Evolutionary conservation across 1,284 basidiomycete species (phyloP), one percentile per base, ranked within the genome.

Genomic region (Ustilago loliicola): DNA sequence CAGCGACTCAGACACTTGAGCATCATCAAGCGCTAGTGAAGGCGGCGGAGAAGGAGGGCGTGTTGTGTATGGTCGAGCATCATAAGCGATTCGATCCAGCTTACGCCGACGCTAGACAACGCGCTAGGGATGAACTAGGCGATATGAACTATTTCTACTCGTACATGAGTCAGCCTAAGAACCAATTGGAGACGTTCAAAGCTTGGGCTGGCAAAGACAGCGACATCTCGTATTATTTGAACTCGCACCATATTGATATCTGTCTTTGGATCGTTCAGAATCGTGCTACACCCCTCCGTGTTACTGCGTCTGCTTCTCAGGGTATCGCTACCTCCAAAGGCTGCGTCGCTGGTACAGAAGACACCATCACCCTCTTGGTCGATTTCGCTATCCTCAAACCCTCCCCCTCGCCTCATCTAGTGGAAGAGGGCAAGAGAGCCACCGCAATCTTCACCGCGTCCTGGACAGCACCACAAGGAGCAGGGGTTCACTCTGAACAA

Each of bases 171-270:
- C 95, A 96, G 86, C 95, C 95, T 54, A 97, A 97, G 88, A 92
- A 91, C 84, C 95, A 97, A 88, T 89, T 97, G 30, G 93, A 94
- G 87, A 96, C 94, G 0, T 96, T 96, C 91, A 91, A 92, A 72
- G 93, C 93, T 21, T 96, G 95, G 95, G 95, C 94, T 9, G 95
- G 95, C 25, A 93, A 92, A 87, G 94, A 96, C 85, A 94, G 93
- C 53, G 72, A 76, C 52, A 72, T 79, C 74, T 83, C 83, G 75
- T 96, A 96, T 88, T 96, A 97, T 87, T 91, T 96, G 77, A 96
- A 94, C 73, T 95, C 93, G 34, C 95, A 96, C 87, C 94, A 96
- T 87, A 93, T 96, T 66, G 87, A 87, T 57, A 82, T 87, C 50
- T 85, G 85, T 81, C 92, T 93, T 78, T 96, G 94, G 94, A 93